These are phyloP conservation scores for Aspergillus mulundensis DNA, from an alignment of 495 filamentous ascomycete genomes.

Conservation along the genomic window DNA sequence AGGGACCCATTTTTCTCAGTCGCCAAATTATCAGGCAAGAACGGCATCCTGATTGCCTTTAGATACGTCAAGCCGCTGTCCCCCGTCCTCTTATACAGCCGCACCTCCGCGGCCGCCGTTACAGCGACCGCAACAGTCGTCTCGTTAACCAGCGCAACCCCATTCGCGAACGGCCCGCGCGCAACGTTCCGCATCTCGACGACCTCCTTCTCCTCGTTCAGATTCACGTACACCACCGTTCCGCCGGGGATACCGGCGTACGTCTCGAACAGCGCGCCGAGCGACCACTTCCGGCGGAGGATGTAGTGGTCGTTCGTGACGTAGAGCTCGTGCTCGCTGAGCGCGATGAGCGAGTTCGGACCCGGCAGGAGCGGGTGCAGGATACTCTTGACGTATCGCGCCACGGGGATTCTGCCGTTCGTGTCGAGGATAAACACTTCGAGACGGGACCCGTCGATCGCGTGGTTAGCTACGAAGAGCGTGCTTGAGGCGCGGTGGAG, in stretches of 20 bases:
- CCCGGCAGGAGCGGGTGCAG: slow-evolving; percentile 32
- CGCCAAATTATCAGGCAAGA: slow-evolving; percentile 39
- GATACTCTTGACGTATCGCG: slow-evolving; percentile 29
- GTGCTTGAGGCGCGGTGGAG: slow-evolving; percentile 32
- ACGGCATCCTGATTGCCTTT: slow-evolving; percentile 23
- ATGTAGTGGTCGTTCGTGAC: slow-evolving; percentile 51
- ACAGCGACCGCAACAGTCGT: slow-evolving; percentile 35
- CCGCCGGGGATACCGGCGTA: slow-evolving; percentile 31
- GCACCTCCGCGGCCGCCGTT: slow-evolving; percentile 22
- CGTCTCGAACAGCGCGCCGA: slow-evolving; percentile 30
- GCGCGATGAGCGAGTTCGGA: slow-evolving; percentile 47
- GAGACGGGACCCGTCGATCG: slow-evolving; percentile 35
- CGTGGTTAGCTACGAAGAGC: slow-evolving; percentile 29
- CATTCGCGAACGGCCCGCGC: slow-evolving; percentile 30
- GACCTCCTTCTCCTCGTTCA: slow-evolving; percentile 14
- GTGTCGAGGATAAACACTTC: slow-evolving; percentile 47
- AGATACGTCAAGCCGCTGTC: slow-evolving; percentile 15
- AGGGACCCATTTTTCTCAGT: slow-evolving; percentile 34
- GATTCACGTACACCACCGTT: slow-evolving; percentile 35
- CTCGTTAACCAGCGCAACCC: slow-evolving; percentile 30
- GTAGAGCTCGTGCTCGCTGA: slow-evolving; percentile 40
- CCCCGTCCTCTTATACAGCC: slow-evolving; percentile 28
- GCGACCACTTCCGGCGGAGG: slow-evolving; percentile 12
- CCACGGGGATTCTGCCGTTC: slow-evolving; percentile 14
- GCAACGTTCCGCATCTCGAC: slow-evolving; percentile 3